These are phyloP conservation scores for Fraxinus latifolia DNA, from an alignment of 305 asterid genomes.

Conservation along the genomic window DNA sequence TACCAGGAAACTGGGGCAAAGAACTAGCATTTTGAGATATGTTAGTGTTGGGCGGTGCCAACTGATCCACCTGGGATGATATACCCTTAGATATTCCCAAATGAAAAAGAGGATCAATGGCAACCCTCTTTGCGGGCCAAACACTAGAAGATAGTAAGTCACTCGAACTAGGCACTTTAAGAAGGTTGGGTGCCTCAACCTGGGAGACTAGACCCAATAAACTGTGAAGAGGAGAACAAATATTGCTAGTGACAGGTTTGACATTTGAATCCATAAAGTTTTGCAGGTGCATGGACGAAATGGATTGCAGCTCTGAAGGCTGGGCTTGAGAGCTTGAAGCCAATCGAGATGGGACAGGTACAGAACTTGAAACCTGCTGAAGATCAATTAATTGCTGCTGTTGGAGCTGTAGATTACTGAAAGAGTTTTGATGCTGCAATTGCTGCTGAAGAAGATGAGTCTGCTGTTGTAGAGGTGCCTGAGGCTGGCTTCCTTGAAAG, in stretches of 20 bases:
- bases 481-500: constrained; percentile 35
- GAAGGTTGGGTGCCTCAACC: constrained; percentile 48
- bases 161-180: constrained; percentile 39
- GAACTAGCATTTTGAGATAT: constrained; percentile 37
- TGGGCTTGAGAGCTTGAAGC: constrained; percentile 44
- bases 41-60: constrained; percentile 33
- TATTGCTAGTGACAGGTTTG: constrained; percentile 33
- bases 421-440: constrained; percentile 49
- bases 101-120: constrained; percentile 52
- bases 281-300: constrained; percentile 38
- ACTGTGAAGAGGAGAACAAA: constrained; percentile 48
- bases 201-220: constrained; percentile 43
- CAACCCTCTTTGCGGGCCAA: constrained; percentile 63
- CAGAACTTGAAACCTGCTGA: constrained; percentile 35
- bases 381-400: constrained; percentile 42
- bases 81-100: constrained; percentile 29
- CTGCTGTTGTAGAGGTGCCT: constrained; percentile 28
- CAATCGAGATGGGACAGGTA: constrained; percentile 32
- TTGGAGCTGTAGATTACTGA: constrained; percentile 39
- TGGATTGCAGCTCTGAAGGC: constrained; percentile 33
- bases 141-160: constrained; percentile 39
- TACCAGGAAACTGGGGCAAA: constrained; percentile 68
- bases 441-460: constrained; percentile 51
- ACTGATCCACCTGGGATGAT: constrained; percentile 34
- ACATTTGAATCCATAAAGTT: constrained; percentile 39